These are phyloP conservation scores for Penicillium paneum DNA, from an alignment of 2,329 filamentous ascomycete genomes.

Conservation along the genomic window DNA sequence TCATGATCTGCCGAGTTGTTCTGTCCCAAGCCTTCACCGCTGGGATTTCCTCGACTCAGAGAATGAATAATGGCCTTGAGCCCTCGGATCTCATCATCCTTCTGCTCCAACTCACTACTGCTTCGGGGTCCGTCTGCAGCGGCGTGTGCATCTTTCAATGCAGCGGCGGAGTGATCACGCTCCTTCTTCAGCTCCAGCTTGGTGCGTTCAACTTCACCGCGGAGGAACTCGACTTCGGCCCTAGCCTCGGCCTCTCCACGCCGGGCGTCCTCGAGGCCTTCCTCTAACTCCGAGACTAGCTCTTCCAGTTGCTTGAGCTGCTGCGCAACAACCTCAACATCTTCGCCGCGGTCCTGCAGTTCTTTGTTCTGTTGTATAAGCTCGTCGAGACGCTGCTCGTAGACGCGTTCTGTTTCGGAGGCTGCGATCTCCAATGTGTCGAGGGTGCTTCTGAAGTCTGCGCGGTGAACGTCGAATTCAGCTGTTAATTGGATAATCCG, in stretches of 20 bases:
- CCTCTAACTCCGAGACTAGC: conserved; percentile 92
- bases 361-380: conserved; percentile 80
- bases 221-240: conserved; percentile 90
- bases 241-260: conserved; percentile 92
- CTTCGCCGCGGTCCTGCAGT: conserved; percentile 75
- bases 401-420: conserved; percentile 89
- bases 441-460: conserved; percentile 94
- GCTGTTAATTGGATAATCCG: conserved; percentile 89
- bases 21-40: conserved; percentile 28
- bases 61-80: conserved; percentile 98
- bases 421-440: conserved; percentile 95
- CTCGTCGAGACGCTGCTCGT: conserved; percentile 61
- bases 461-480: conserved; percentile 91
- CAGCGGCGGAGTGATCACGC: conserved; percentile 72
- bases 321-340: conserved; percentile 84
- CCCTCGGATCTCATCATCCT: conserved; percentile 94
- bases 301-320: conserved; percentile 96
- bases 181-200: conserved; percentile 84
- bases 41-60: conserved; percentile 64
- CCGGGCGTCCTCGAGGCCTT: conserved; percentile 90
- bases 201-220: conserved; percentile 90
- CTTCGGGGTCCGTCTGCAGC: conserved; percentile 43
- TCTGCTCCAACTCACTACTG: conserved; percentile 80
- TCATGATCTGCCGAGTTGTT: conserved; percentile 32
- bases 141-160: conserved; percentile 53